A percentile compares a stretch with the other conserved stretches of the same genome.
phyloP scores from a whole-genome alignment of 208 protist genomes.

The Trypanosoma vivax region DNA sequence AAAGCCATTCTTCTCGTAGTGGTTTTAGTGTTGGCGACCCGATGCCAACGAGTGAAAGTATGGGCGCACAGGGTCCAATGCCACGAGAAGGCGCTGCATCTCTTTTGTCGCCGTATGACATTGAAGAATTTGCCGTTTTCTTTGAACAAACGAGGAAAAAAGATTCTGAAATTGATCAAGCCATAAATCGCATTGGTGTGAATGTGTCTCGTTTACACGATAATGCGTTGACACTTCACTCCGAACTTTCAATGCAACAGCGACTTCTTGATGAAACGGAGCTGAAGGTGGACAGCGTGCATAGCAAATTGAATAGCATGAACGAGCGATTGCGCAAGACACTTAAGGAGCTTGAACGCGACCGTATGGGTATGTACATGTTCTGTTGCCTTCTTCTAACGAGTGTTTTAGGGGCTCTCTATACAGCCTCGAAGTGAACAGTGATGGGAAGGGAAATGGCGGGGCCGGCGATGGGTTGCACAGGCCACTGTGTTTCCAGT shows the following conservation, averaged over 20 bases:
- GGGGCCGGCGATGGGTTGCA: too few relatives aligned
- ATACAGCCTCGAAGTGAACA: slow-evolving; percentile 11
- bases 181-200: slow-evolving; percentile 52
- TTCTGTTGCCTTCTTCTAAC: slow-evolving; percentile 30
- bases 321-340: slow-evolving; percentile 48
- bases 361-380: slow-evolving; percentile 27
- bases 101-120: slow-evolving; percentile 19
- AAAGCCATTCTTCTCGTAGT: not conserved
- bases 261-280: slow-evolving; percentile 35
- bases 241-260: slow-evolving; percentile 55
- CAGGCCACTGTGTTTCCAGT: too few relatives aligned
- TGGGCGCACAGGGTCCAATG: not conserved
- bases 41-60: too few relatives aligned
- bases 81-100: slow-evolving; percentile 1
- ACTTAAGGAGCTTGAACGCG: slow-evolving; percentile 44
- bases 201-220: slow-evolving; percentile 52
- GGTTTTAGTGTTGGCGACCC: not conserved
- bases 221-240: slow-evolving; percentile 52
- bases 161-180: slow-evolving; percentile 53
- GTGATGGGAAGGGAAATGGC: too few relatives aligned
- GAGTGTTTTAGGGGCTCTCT: slow-evolving; percentile 25
- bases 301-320: slow-evolving; percentile 31
- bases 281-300: slow-evolving; percentile 30
- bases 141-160: slow-evolving; percentile 43
- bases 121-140: slow-evolving; percentile 51